These are phyloP conservation scores for Talaromyces sp. DNA, from an alignment of 2,329 filamentous ascomycete species.

Conservation along the genomic window DNA sequence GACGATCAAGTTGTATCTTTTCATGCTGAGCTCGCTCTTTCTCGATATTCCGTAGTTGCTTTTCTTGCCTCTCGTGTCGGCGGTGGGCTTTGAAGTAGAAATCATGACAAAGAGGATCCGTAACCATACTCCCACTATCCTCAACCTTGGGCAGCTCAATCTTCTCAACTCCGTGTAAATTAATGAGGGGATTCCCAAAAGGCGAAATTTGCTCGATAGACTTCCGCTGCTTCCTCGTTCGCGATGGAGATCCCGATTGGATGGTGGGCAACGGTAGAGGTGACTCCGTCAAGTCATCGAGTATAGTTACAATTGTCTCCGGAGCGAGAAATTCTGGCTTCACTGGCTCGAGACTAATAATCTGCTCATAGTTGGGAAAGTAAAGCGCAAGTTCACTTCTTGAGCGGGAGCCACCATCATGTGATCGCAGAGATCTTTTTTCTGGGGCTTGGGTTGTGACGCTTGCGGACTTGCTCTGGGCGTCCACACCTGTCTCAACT, in stretches of 20 bases:
- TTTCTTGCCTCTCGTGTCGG: conserved; percentile 63
- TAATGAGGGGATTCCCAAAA: conserved; percentile 37
- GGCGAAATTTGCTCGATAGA: conserved; percentile 22
- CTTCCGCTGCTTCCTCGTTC: conserved; percentile 9
- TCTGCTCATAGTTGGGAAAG: conserved; percentile 90
- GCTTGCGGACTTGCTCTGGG: neutral
- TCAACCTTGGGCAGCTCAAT: conserved; percentile 44
- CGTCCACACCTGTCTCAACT: neutral
- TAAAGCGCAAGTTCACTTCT: conserved; percentile 90
- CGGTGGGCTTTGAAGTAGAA: conserved; percentile 58
- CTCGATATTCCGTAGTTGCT: conserved; percentile 66
- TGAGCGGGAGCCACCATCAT: conserved; percentile 74
- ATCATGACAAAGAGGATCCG: conserved; percentile 57
- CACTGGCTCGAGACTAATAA: conserved; percentile 80
- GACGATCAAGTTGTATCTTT: conserved; percentile 61
- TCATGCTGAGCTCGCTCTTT: conserved; percentile 65
- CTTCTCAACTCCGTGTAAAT: conserved; percentile 39
- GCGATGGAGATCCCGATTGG: conserved; percentile 15
- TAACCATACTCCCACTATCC: conserved; percentile 24
- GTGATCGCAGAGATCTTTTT: conserved; percentile 76
- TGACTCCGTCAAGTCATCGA: conserved; percentile 54
- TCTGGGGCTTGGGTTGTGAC: conserved; percentile 37
- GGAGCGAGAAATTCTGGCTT: conserved; percentile 70
- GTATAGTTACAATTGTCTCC: conserved; percentile 69
- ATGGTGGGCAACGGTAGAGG: conserved; percentile 23